Percentiles rank a stretch among this genome's conserved stretches.
Conservation (phyloP, 179 eudicot species). For the Actinidia arguta region DNA sequence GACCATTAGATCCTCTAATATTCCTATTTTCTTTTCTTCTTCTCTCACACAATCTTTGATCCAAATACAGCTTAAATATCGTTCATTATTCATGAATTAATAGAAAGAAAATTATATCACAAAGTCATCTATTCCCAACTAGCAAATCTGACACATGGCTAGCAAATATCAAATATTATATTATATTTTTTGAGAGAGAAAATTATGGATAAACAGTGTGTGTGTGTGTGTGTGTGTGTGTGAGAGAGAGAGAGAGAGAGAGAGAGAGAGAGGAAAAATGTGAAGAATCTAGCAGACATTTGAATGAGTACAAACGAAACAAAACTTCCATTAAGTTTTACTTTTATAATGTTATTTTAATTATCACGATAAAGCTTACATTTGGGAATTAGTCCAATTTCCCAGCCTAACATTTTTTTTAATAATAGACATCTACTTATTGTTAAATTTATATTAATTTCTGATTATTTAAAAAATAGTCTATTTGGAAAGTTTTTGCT, state of each 20-base stretch:
- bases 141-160: neutral
- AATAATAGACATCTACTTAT: neutral
- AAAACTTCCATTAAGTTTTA: constrained; percentile 38
- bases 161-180: neutral
- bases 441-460: too few species aligned
- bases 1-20: too few species aligned
- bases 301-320: constrained; percentile 51
- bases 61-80: too few species aligned
- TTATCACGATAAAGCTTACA: constrained; percentile 34
- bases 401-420: neutral
- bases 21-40: too few species aligned
- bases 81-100: too few species aligned
- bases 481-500: neutral
- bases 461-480: neutral
- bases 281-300: constrained; percentile 37
- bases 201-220: neutral
- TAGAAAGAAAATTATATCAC: too few species aligned
- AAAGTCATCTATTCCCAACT: neutral
- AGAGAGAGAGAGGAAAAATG: neutral
- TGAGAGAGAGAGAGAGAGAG: neutral
- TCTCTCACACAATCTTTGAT: too few species aligned
- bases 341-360: constrained; percentile 31
- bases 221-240: too few species aligned
- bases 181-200: neutral
- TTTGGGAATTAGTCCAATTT: constrained; percentile 26